Evolutionary conservation across 1,284 basidiomycete genomes (phyloP).

Genomic region (Tausonia pullulans): DNA sequence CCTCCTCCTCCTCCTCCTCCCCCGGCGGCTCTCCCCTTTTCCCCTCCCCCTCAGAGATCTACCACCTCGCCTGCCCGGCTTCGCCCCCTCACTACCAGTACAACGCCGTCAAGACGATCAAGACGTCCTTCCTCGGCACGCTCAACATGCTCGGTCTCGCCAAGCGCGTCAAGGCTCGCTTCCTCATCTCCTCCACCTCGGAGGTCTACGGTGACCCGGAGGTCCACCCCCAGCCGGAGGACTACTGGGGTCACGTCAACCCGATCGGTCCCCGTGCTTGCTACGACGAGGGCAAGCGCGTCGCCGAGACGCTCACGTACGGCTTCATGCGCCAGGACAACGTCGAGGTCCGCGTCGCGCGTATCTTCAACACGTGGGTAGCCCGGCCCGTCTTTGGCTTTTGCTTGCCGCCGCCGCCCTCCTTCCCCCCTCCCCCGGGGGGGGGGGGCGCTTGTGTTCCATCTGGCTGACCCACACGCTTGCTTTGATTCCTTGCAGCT

Average conservation of each 20-base stretch:
- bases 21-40: slow-evolving; percentile 1
- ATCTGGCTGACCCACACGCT: neutral
- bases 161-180: slow-evolving; percentile 91
- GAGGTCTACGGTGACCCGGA: slow-evolving; percentile 97
- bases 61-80: slow-evolving; percentile 90
- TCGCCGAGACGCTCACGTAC: slow-evolving; percentile 88
- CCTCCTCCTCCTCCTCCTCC: neutral
- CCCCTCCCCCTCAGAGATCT: slow-evolving; percentile 56
- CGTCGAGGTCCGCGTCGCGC: slow-evolving; percentile 88
- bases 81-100: slow-evolving; percentile 92
- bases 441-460: neutral
- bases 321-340: slow-evolving; percentile 88
- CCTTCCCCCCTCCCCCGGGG: neutral
- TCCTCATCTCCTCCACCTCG: slow-evolving; percentile 87
- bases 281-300: slow-evolving; percentile 96
- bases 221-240: slow-evolving; percentile 89
- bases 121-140: slow-evolving; percentile 95
- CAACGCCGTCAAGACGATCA: slow-evolving; percentile 92
- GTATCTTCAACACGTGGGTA: slow-evolving; percentile 74
- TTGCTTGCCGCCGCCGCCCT: neutral
- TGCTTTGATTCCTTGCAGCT: slow-evolving; percentile 22
- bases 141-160: slow-evolving; percentile 98
- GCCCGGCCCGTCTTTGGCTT: neutral
- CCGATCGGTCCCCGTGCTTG: slow-evolving; percentile 93
- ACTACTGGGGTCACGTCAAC: slow-evolving; percentile 94